phyloP scores from a whole-genome alignment of 1,139 yeast species.

The Debaryomycetaceae sp. region DNA sequence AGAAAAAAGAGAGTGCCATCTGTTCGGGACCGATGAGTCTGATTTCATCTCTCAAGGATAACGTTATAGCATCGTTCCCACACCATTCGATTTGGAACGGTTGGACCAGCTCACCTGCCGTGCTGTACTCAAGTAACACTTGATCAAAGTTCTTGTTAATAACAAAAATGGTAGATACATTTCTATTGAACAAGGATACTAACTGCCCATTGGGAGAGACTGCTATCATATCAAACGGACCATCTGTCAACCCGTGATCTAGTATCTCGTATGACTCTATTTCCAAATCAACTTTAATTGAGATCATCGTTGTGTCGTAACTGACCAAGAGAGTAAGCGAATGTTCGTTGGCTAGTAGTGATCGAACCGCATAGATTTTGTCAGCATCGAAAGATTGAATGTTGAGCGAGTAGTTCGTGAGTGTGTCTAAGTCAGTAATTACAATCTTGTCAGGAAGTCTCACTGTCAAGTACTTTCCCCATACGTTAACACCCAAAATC shows the following conservation, averaged over 20 bases:
- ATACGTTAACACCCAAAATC: constrained; percentile 20
- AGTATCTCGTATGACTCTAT: constrained; percentile 20
- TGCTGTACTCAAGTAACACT: constrained; percentile 50
- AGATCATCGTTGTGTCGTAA: constrained; percentile 26
- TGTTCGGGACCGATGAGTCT: constrained; percentile 71
- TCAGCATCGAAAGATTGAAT: constrained; percentile 16
- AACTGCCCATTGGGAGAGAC: constrained; percentile 62
- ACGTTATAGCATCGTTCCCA: constrained; percentile 74
- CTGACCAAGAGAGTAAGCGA: constrained; percentile 23
- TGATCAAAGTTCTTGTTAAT: constrained; percentile 49
- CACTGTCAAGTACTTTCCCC: constrained; percentile 31
- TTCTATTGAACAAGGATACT: constrained; percentile 51
- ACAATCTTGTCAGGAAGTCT: constrained; percentile 25
- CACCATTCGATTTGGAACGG: constrained; percentile 69
- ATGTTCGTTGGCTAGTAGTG: constrained; percentile 8
- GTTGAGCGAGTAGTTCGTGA: constrained; percentile 25
- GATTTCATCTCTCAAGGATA: constrained; percentile 60
- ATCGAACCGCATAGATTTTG: constrained; percentile 14
- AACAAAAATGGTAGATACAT: constrained; percentile 47
- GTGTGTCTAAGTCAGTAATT: constrained; percentile 23
- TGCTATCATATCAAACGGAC: constrained; percentile 53
- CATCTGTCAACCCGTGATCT: constrained; percentile 47
- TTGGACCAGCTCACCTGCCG: constrained; percentile 32
- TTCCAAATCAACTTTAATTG: constrained; percentile 23
- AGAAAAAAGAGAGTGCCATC: constrained; percentile 49